Conservation (phyloP, 495 filamentous ascomycete genomes). For the Penicillium samsonianum region DNA sequence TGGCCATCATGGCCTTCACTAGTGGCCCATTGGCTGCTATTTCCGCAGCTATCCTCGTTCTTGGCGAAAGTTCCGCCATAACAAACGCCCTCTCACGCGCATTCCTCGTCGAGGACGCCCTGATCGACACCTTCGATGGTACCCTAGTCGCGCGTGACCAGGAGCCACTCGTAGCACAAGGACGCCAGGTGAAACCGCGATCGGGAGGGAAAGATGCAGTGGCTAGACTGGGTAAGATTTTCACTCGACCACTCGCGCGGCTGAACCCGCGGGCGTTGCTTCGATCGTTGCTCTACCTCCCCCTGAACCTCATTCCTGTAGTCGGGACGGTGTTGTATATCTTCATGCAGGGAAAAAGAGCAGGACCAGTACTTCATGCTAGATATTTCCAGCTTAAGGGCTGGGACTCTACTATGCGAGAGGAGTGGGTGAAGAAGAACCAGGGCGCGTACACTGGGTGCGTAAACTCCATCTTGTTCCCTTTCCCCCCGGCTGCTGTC, state of each 20-base stretch:
- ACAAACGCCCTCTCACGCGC: constrained; percentile 71
- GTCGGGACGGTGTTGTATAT: constrained; percentile 83
- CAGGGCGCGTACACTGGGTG: constrained; percentile 74
- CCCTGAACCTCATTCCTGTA: constrained; percentile 88
- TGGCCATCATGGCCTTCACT: constrained; percentile 72
- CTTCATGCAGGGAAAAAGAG: constrained; percentile 64
- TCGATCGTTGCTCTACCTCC: constrained; percentile 74
- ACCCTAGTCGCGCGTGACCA: constrained; percentile 61
- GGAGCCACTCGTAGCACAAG: constrained; percentile 63
- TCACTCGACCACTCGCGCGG: constrained; percentile 67
- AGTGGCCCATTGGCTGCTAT: constrained; percentile 78
- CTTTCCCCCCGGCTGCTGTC: neutral
- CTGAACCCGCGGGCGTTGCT: constrained; percentile 67
- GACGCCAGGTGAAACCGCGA: constrained; percentile 65
- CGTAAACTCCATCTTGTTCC: constrained; percentile 40
- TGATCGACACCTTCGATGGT: constrained; percentile 91
- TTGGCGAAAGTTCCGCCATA: constrained; percentile 80
- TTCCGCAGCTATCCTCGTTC: constrained; percentile 72
- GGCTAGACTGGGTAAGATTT: constrained; percentile 68
- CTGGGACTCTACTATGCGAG: constrained; percentile 61
- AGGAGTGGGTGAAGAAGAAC: constrained; percentile 64
- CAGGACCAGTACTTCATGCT: constrained; percentile 54
- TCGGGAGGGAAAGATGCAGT: constrained; percentile 47
- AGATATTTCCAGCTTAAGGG: constrained; percentile 89
- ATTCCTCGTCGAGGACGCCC: constrained; percentile 74